Base-by-base conservation (phyloP, 108 stramenopile genomes). In the Cyclostephanos tholiformis region DNA sequence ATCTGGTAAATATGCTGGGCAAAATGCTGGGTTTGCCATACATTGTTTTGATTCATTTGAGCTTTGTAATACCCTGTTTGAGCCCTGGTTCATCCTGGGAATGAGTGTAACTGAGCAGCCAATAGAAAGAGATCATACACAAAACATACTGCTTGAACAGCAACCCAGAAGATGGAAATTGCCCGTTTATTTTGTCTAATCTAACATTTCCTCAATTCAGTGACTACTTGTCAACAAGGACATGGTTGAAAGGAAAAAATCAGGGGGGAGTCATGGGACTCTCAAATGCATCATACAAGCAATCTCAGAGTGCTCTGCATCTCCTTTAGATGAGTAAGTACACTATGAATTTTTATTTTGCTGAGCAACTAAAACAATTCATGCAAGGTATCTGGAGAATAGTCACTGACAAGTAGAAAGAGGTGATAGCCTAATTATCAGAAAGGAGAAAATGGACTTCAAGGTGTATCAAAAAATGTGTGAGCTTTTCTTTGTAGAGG, bases 391-490 rank as follows among this genome's bases (percentile, higher is more conserved):
- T 46, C 44, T 12, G 44, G 44, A 46, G 44, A 46, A 46, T 13
- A 46, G 44, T 46, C 44, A 13, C 44, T 46, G 44, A 46, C 44
- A 65, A 43, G 64, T 43, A 38, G 39, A 65, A 38, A 43, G 32
- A 17, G 64, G 64, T 43, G 64, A 65, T 23, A 46, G 19, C 23
- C 7, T 20, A 6, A 8, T 12, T 4, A n/a, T 35, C 22, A 44
- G 64, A 17, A 65, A 65, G 43, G 46, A 65, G 64, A 65, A 65
- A 23, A 65, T 65, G 64, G 11, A 12, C 9, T 41, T 65, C 39
- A 25, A 43, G 10, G 64, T 65, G 19, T 65, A 65, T n/a, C 38
- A 65, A 46, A 41, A n/a, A 46, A 43, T 65, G 39, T 65, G 64
- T 65, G 64, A 65, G 17, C 14, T 46, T 11, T 46, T 65, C 19